Percentiles rank a stretch among this genome's conserved stretches.
phyloP scores from a whole-genome alignment of 345 rosid species.

The Rhizophora apiculata region DNA sequence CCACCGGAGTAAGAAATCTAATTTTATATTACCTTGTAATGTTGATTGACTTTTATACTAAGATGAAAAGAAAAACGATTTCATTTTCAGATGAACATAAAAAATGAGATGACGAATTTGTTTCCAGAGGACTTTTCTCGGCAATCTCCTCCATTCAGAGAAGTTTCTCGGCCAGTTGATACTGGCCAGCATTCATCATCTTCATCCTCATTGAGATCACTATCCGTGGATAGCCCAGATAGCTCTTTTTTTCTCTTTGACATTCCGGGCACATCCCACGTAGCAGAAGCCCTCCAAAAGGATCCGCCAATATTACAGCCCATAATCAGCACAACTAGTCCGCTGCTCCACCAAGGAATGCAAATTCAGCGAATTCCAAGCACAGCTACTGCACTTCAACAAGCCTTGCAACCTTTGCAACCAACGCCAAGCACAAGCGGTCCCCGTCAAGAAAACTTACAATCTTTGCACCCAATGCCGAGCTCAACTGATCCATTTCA shows the following conservation, averaged over 20 bases:
- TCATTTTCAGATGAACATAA: conserved; percentile 46
- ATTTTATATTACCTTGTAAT: neutral
- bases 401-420: conserved; percentile 7
- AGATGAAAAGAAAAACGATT: neutral
- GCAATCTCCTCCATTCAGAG: conserved; percentile 39
- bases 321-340: conserved; percentile 7
- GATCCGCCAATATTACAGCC: neutral
- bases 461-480: conserved; percentile 1
- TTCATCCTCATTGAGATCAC: conserved; percentile 66
- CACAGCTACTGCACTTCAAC: neutral
- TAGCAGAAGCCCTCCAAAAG: conserved; percentile 8
- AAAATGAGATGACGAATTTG: conserved; percentile 49
- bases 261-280: conserved; percentile 35
- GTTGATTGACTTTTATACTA: too few species aligned
- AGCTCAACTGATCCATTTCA: conserved; percentile 22
- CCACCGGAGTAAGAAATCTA: conserved; percentile 33
- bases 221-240: conserved; percentile 57
- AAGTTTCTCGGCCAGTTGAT: conserved; percentile 27
- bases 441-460: neutral
- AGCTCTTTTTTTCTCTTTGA: conserved; percentile 51
- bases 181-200: conserved; percentile 47
- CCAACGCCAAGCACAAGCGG: neutral
- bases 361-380: conserved; percentile 1
- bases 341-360: conserved; percentile 2
- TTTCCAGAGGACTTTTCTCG: conserved; percentile 53